Percentiles rank a stretch among this genome's conserved stretches.
phyloP scores from a whole-genome alignment of 2,329 filamentous ascomycete genomes.

The Thielaviopsis populi region DNA sequence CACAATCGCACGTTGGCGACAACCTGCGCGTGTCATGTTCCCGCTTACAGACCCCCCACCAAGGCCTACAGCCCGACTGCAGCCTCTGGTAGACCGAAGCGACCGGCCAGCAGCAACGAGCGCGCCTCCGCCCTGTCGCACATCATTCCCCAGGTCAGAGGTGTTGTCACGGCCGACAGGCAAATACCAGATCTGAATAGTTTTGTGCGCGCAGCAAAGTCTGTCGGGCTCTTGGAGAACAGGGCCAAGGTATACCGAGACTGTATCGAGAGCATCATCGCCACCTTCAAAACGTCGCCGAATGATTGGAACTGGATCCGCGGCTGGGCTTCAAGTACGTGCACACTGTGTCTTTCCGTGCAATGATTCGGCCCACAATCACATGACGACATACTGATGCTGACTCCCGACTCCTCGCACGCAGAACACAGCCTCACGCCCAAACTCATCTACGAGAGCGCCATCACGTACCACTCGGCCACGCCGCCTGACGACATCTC shows the following conservation, averaged over 20 bases:
- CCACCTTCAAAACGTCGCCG: slow-evolving; percentile 5
- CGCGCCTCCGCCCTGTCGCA: background rate
- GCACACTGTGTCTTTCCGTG: background rate
- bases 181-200: slow-evolving; percentile 5
- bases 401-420: too few species aligned
- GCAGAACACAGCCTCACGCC: background rate
- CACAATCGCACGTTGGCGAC: background rate
- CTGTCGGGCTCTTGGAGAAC: background rate
- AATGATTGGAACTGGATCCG: slow-evolving; percentile 11
- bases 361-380: background rate
- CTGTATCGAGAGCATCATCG: slow-evolving; percentile 3
- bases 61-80: background rate
- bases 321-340: slow-evolving; percentile 8
- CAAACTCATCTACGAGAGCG: slow-evolving; percentile 6
- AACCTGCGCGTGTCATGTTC: background rate
- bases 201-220: slow-evolving; percentile 7
- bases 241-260: slow-evolving; percentile 10
- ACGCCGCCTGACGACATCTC: background rate
- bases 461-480: slow-evolving; percentile 5
- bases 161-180: background rate
- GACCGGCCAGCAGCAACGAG: background rate
- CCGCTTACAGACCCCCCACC: background rate
- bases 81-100: background rate
- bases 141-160: background rate
- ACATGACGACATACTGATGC: background rate